A percentile compares a stretch with the other conserved stretches of the same genome.
Evolutionary conservation across 306 rosid species (phyloP).

Genomic region (Gastrolobium bilobum): DNA sequence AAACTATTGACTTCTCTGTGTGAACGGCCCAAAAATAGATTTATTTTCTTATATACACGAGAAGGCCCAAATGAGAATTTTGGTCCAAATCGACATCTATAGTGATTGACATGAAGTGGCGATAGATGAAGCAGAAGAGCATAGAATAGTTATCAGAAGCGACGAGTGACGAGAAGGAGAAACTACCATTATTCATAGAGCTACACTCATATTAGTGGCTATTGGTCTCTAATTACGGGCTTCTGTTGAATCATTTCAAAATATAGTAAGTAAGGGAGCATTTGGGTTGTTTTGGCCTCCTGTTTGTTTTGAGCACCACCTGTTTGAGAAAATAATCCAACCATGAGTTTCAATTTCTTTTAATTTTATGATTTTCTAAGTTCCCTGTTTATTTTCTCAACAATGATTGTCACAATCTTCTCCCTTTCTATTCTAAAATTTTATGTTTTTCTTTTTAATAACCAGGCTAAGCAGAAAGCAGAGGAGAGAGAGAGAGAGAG

Average conservation of each 20-base stretch:
- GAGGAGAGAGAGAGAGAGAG: not conserved
- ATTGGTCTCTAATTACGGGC: not conserved
- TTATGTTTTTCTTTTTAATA: not conserved
- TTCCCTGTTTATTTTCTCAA: slow-evolving; percentile 10
- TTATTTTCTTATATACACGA: not conserved
- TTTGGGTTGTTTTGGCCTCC: not conserved
- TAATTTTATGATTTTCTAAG: not conserved
- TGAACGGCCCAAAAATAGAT: not conserved
- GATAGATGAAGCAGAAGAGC: not conserved
- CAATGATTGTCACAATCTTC: slow-evolving; percentile 12
- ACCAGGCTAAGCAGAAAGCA: slow-evolving; percentile 38
- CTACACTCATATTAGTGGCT: slow-evolving; percentile 5
- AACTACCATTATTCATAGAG: not conserved
- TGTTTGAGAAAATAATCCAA: slow-evolving; percentile 47
- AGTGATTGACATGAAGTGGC: too few relatives aligned
- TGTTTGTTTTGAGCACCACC: slow-evolving; percentile 38
- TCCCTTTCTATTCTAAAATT: not conserved
- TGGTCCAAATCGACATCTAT: not conserved
- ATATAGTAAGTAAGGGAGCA: not conserved
- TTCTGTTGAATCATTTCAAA: not conserved
- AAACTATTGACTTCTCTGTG: too few relatives aligned
- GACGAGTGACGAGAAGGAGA: slow-evolving; percentile 13
- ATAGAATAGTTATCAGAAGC: not conserved
- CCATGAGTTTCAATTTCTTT: not conserved
- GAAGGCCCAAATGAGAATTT: not conserved